These are phyloP conservation scores for Trichoderma sp. DNA, from an alignment of 2,329 filamentous ascomycete genomes.

Conservation along the genomic window DNA sequence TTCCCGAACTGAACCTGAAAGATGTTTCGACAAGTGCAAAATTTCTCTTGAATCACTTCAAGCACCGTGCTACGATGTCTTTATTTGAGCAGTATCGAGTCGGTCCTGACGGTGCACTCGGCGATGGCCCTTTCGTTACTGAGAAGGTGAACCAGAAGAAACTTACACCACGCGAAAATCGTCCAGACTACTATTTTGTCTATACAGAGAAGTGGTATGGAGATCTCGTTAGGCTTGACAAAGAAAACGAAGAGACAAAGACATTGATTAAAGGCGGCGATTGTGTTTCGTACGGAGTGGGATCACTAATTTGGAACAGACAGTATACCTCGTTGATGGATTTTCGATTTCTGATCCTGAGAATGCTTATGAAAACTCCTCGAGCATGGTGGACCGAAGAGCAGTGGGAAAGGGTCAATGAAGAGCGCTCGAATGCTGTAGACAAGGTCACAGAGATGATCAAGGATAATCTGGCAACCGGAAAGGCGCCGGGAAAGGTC, in stretches of 20 bases:
- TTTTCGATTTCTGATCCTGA: not conserved
- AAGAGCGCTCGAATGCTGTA: not conserved
- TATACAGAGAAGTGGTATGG: not conserved
- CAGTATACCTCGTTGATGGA: not conserved
- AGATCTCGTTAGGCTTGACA: not conserved
- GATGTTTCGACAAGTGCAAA: not conserved
- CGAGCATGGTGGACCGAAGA: not conserved
- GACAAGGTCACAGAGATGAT: too few species aligned
- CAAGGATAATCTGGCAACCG: too few species aligned
- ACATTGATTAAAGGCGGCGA: not conserved
- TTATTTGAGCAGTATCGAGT: slow-evolving; percentile 36
- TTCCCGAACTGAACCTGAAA: not conserved
- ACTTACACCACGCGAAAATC: slow-evolving; percentile 37
- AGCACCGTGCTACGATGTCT: slow-evolving; percentile 36
- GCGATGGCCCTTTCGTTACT: slow-evolving; percentile 39
- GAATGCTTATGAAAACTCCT: not conserved
- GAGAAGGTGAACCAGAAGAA: slow-evolving; percentile 32
- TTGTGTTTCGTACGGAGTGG: not conserved
- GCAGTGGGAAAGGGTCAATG: not conserved
- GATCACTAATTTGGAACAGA: not conserved
- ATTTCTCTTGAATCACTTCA: slow-evolving; percentile 32
- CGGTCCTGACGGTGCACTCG: slow-evolving; percentile 32
- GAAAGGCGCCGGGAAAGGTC: not conserved
- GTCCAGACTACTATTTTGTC: slow-evolving; percentile 19
- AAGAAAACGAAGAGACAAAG: not conserved